Evolutionary conservation across 2,329 filamentous ascomycete genomes (phyloP), one percentile per base, ranked within the genome.

Genomic region (Fonsecaea pedrosoi): DNA sequence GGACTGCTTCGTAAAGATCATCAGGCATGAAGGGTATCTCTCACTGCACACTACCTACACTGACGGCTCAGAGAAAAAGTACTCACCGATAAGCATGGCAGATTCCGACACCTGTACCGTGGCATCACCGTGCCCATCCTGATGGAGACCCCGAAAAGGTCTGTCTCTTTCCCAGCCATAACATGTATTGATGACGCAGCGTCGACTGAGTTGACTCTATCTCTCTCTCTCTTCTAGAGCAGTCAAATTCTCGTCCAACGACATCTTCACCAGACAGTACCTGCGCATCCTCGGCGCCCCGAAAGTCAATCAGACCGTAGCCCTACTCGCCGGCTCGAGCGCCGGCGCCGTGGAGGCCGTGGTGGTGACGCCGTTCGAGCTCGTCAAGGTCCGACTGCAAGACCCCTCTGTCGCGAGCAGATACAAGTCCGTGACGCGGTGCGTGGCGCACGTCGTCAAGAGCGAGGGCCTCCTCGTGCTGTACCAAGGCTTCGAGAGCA

Each of bases 401-500:
- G 38, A 40, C 5, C 38, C 38, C 15, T 40, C 38, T 6, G 38
- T 40, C 2, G 38, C 38, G 15, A 40, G 38, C 38, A 13, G 38
- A 15, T 40, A 40, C 13, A 13, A 40, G 12, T 40, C 38, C 38
- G 38, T 40, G 38, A 40, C 12, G 12, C 38, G 13, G 12, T 40
- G 38, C 38, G 12, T 40, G 4, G 15, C 38, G 4, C 38, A 40
- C 2, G 13, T 40, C 38, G 13, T 40, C 38, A 40, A 40, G 12
- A 13, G 38, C 12, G 38, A 40, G 38, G 38, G 38, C 0, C 13
- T 40, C 12, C 13, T 40, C 38, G 38, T 40, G 38, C 38, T 40
- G 5, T 56, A 56, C 15, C 54, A 38, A 18, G 54, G 54, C 32
- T 56, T 56, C 13, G 54, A 56, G 54, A n/a, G 12, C 12, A 56